Conservation (phyloP, 495 filamentous ascomycete species). For the Xylaria curta region DNA sequence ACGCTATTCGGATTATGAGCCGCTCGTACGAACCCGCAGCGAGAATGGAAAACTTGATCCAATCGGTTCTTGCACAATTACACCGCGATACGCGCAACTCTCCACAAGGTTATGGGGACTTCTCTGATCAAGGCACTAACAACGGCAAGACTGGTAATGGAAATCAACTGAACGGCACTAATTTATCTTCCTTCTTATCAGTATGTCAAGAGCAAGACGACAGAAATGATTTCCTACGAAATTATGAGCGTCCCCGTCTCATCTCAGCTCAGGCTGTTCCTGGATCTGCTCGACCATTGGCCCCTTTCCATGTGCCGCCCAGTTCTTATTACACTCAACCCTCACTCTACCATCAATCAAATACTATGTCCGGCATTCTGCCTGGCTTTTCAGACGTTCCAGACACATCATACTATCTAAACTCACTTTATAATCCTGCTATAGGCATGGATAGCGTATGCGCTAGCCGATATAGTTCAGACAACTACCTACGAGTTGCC, state of each 20-base stretch:
- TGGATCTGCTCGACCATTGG: not conserved
- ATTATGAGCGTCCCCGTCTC: not conserved
- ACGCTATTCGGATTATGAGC: constrained; percentile 53
- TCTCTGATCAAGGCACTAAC: not conserved
- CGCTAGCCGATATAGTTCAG: constrained; percentile 14
- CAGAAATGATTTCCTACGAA: not conserved
- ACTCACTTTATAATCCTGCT: constrained; percentile 15
- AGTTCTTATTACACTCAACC: not conserved
- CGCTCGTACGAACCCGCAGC: constrained; percentile 47
- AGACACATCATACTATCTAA: constrained; percentile 18
- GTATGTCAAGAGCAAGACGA: not conserved
- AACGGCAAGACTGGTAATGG: not conserved
- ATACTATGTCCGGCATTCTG: constrained; percentile 12
- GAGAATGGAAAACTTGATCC: constrained; percentile 44
- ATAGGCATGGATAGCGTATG: constrained; percentile 1
- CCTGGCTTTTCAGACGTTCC: constrained; percentile 22
- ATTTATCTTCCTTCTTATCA: not conserved
- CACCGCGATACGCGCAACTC: constrained; percentile 11
- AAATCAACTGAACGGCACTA: not conserved
- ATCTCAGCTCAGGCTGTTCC: not conserved
- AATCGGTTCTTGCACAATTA: constrained; percentile 44
- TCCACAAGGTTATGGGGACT: not conserved
- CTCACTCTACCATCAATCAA: not conserved
- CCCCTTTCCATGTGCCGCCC: not conserved
- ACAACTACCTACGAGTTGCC: constrained; percentile 23